Evolutionary conservation across 305 asterid species (phyloP), one percentile per base, ranked within the genome.

Genomic region (Fraxinus latifolia): DNA sequence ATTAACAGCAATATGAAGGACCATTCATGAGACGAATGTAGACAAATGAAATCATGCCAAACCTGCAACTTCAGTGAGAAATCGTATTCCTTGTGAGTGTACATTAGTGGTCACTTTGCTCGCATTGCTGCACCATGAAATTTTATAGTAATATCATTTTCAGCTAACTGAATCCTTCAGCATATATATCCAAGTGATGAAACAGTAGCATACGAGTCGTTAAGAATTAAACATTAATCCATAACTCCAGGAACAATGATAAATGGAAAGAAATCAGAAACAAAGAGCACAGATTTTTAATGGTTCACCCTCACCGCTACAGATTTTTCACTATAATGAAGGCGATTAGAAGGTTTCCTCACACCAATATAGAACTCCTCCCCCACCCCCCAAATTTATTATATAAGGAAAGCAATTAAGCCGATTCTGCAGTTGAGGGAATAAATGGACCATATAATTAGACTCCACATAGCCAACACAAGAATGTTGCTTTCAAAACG

Each of bases 11-110:
- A 47, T 31, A 50, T 44, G 19, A 53, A 77, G 74, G 70, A 53
- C 6, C 34, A 9, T 14, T 29, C 3, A 17, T 33, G n/a, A 33
- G 44, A 29, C 9, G 53, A 81, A 36, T 14, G 27, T 29, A 79
- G 36, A 34, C 7, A 25, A 73, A 47, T 25, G 53, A 71, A 85
- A 37, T 37, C 11, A 68, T 8, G 37, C 21, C 60, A 74, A 74
- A 93, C 99, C 98, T 85, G 97, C 84, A 67, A 95, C 67, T 83
- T 95, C 94, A 73, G 88, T 91, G 81, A 93, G 90, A 87, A 95
- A 91, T 78, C 99, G 82, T 82, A 95, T 89, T 86, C 99, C 98
- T 77, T 95, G 99, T 60, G 98, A 95, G 86, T 89, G 90, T 42
- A 73, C 73, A 83, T 93, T 91, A 27, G 97, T 91, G 75, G 98